Base-by-base conservation (phyloP, 352 stramenopile genomes). In the Globisporangium recalcitrans region DNA sequence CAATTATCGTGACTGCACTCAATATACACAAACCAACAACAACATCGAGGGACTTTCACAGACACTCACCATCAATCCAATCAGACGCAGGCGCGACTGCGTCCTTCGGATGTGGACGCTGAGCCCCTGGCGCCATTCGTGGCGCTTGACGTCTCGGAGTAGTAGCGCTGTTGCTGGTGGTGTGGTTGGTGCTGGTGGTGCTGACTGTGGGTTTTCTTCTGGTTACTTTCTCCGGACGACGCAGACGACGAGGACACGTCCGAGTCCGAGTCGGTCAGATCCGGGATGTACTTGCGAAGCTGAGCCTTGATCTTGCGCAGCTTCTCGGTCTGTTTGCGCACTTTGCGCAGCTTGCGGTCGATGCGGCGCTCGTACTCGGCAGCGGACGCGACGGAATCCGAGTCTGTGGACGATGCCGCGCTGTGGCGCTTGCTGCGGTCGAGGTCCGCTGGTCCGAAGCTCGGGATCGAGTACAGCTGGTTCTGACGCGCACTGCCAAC, bases 211-310 rank as follows among this genome's bases (percentile, higher is more conserved):
- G 16, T n/a, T 46, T 46, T 46, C 38, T 46, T 46, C 16, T 46
- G 16, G 19, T n/a, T 31, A 16, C 48, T 34, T 16, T 56, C 48
- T n/a, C 14, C 16, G 6, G 31, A 44, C 21, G 1, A 54, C 48
- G 58, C 51, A 22, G 62, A 63, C 34, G 54, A 51, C 44, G 63
- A 64, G 21, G 54, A 36, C 22, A 65, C 67, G 29, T 64, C 77
- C 8, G 77, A 67, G 49, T 76, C 24, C 58, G 73, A 82, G 40
- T 78, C 75, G 11, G 72, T 64, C 54, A 84, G 51, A 32, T 84
- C 75, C 26, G 75, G 73, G 6, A 84, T 72, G 52, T 78, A 81
- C 38, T 84, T 72, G 53, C 78, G 77, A 46, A 84, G 61, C 62
- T 82, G 71, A n/a, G 29, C 27, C 56, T 70, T 72, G 31, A 84